phyloP scores from a whole-genome alignment of 2,329 filamentous ascomycete genomes.

The Phaeophleospora eucalypticola region DNA sequence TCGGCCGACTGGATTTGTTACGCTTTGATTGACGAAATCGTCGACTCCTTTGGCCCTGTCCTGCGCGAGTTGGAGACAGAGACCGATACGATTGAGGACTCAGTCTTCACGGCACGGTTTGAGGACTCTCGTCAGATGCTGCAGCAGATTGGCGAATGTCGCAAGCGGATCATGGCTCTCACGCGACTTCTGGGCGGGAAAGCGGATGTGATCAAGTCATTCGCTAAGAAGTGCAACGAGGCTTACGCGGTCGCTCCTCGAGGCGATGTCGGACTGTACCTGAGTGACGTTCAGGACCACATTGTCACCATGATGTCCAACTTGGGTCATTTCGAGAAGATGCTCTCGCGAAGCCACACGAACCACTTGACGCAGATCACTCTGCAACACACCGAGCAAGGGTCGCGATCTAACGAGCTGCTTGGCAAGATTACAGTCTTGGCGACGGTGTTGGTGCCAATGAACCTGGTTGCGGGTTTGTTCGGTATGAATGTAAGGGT shows the following conservation, averaged over 20 bases:
- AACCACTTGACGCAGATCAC: slow-evolving; percentile 95
- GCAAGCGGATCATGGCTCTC: slow-evolving; percentile 91
- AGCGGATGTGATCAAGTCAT: slow-evolving; percentile 95
- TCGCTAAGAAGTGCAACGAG: slow-evolving; percentile 98
- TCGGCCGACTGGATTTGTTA: slow-evolving; percentile 99
- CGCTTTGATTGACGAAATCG: slow-evolving; percentile 96
- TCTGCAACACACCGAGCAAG: slow-evolving; percentile 84
- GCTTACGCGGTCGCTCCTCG: slow-evolving; percentile 92
- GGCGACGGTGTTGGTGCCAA: slow-evolving; percentile 89
- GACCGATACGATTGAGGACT: slow-evolving; percentile 90
- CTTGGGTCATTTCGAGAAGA: slow-evolving; percentile 93
- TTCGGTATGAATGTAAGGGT: slow-evolving; percentile 85
- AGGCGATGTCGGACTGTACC: slow-evolving; percentile 93
- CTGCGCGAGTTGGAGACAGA: slow-evolving; percentile 83
- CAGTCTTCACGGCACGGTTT: slow-evolving; percentile 85
- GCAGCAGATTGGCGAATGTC: slow-evolving; percentile 79
- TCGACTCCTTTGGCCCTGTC: slow-evolving; percentile 87
- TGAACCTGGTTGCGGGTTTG: slow-evolving; percentile 84
- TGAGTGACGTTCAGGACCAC: slow-evolving; percentile 97
- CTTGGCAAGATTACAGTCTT: slow-evolving; percentile 93
- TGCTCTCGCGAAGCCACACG: slow-evolving; percentile 86
- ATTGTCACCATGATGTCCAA: slow-evolving; percentile 99
- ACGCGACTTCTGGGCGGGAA: slow-evolving; percentile 93
- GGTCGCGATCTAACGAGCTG: slow-evolving; percentile 81
- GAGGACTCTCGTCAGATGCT: slow-evolving; percentile 87